Evolutionary conservation across 2,329 filamentous ascomycete species (phyloP).

Genomic region (Graphilbum fragrans): DNA sequence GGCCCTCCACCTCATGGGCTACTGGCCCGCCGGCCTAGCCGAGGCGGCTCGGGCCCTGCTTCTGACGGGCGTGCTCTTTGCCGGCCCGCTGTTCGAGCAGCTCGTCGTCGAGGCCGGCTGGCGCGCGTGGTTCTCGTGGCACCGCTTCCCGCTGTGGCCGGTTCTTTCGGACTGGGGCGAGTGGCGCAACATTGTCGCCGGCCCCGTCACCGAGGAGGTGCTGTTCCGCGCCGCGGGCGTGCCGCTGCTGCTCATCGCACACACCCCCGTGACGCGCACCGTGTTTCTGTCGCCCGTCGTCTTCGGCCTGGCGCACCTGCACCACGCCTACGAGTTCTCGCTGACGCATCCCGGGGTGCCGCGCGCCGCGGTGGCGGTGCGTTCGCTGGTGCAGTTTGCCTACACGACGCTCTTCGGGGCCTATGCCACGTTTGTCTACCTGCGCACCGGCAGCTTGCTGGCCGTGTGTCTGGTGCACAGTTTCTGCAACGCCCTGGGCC

Average conservation of each 20-base stretch:
- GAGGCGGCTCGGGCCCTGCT: conserved; percentile 54
- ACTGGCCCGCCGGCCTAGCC: conserved; percentile 60
- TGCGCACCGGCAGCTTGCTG: conserved; percentile 72
- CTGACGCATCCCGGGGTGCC: conserved; percentile 65
- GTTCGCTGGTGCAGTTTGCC: conserved; percentile 70
- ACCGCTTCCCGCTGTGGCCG: conserved; percentile 32
- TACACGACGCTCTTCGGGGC: conserved; percentile 93
- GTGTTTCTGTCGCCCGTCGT: conserved; percentile 77
- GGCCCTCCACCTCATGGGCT: conserved; percentile 60
- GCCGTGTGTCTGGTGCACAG: conserved; percentile 66
- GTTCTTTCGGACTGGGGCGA: conserved; percentile 62
- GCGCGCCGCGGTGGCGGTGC: conserved; percentile 47
- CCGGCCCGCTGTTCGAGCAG: conserved; percentile 71
- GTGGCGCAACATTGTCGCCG: conserved; percentile 79
- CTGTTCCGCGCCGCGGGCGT: conserved; percentile 84
- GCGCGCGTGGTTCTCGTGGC: conserved; percentile 45
- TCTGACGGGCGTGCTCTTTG: conserved; percentile 68
- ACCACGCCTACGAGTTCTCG: conserved; percentile 93
- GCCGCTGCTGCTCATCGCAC: conserved; percentile 66
- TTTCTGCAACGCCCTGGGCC: conserved; percentile 87
- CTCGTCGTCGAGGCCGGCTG: conserved; percentile 62
- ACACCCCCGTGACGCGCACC: conserved; percentile 41
- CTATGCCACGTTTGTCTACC: conserved; percentile 79
- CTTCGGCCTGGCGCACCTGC: conserved; percentile 86
- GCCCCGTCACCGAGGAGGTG: conserved; percentile 83